phyloP scores from a whole-genome alignment of 2,329 filamentous ascomycete genomes.

The Leptographium procerum region DNA sequence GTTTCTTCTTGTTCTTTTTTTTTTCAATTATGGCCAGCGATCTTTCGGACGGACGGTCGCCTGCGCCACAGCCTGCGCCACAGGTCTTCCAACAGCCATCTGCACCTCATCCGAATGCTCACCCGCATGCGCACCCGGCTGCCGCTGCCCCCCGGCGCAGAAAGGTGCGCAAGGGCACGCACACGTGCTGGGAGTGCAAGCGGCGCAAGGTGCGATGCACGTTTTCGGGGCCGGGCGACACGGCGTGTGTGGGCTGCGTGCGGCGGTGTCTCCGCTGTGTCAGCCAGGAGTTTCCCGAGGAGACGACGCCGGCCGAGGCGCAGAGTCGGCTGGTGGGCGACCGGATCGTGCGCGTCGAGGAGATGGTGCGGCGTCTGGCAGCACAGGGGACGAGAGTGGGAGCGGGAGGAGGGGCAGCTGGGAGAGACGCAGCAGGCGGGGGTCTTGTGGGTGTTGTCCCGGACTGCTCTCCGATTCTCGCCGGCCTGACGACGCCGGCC shows the following conservation, averaged over 20 bases:
- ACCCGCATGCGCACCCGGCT: not conserved
- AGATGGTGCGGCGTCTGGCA: constrained; percentile 8
- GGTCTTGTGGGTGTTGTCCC: not conserved
- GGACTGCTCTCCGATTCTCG: not conserved
- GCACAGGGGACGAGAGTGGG: not conserved
- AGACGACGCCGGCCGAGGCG: constrained; percentile 6
- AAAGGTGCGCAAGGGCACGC: constrained; percentile 43
- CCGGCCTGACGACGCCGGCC: not conserved
- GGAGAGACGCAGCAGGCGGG: not conserved
- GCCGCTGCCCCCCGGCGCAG: constrained; percentile 15
- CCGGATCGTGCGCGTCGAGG: constrained; percentile 10
- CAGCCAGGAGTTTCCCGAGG: constrained; percentile 34
- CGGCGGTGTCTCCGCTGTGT: constrained; percentile 31
- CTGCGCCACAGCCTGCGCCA: not conserved
- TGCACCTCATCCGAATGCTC: too few relatives aligned
- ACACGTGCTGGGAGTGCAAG: constrained; percentile 49
- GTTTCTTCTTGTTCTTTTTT: too few relatives aligned
- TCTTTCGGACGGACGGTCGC: too few relatives aligned
- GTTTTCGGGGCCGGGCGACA: constrained; percentile 25
- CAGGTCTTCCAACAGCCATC: too few relatives aligned
- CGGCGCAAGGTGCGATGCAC: constrained; percentile 41
- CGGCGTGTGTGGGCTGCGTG: constrained; percentile 33
- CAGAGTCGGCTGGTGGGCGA: constrained; percentile 11
- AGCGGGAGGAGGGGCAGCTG: not conserved
- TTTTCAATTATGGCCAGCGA: too few relatives aligned